Percentiles rank a stretch among this genome's conserved stretches.
phyloP scores from a whole-genome alignment of 1,139 yeast genomes.

The Protomyces inundatus region DNA sequence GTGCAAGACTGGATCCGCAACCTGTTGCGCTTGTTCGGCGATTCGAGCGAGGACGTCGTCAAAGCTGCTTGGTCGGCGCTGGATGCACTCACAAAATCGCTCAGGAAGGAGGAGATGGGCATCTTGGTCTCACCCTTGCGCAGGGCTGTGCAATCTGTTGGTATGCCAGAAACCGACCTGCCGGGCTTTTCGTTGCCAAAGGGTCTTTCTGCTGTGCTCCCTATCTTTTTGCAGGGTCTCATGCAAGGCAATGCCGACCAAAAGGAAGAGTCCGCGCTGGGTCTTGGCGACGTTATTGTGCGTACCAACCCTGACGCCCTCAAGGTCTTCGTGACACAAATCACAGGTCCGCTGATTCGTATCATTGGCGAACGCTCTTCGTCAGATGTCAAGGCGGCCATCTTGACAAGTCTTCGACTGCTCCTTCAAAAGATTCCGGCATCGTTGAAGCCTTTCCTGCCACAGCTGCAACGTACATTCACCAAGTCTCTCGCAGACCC shows the following conservation, averaged over 20 bases:
- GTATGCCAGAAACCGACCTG: conserved; percentile 58
- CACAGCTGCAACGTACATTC: conserved; percentile 95
- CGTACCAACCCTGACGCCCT: conserved; percentile 77
- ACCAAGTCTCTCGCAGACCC: conserved; percentile 81
- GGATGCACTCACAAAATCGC: conserved; percentile 60
- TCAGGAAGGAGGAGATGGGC: conserved; percentile 63
- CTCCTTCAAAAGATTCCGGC: conserved; percentile 80
- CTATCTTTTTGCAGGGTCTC: conserved; percentile 88
- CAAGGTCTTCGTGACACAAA: conserved; percentile 83
- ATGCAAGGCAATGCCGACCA: conserved; percentile 87
- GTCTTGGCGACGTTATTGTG: conserved; percentile 80
- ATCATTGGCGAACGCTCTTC: conserved; percentile 94
- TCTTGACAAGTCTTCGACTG: conserved; percentile 72
- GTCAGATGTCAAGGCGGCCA: conserved; percentile 87
- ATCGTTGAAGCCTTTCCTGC: conserved; percentile 89
- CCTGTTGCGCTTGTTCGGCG: conserved; percentile 69
- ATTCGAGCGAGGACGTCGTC: conserved; percentile 59
- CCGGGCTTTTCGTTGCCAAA: conserved; percentile 74
- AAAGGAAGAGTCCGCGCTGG: conserved; percentile 80
- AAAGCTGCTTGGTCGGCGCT: conserved; percentile 65
- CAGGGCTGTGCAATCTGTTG: conserved; percentile 65
- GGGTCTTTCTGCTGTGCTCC: conserved; percentile 84
- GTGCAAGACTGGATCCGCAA: conserved; percentile 69
- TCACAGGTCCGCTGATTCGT: conserved; percentile 97
- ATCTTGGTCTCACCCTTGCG: conserved; percentile 70